phyloP scores from a whole-genome alignment of 179 eudicot genomes.

The Drosera spatulata region DNA sequence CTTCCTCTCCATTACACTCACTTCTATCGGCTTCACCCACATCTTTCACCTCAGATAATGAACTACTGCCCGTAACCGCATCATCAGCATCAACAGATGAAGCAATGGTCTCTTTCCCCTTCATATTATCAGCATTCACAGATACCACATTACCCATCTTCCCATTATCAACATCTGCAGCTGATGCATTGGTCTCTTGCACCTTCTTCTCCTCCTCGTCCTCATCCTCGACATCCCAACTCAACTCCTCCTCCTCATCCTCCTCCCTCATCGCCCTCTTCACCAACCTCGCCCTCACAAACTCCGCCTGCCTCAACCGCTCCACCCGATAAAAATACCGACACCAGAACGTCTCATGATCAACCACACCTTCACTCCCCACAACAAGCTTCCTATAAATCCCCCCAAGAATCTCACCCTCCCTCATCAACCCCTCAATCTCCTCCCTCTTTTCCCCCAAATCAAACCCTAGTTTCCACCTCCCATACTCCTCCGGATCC shows the following conservation, averaged over 20 bases:
- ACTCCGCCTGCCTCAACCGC: constrained; percentile 57
- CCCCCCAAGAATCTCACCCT: constrained; percentile 32
- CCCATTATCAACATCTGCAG: constrained; percentile 1
- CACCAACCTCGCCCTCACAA: constrained; percentile 55
- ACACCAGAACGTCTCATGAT: constrained; percentile 55
- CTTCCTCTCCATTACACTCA: neutral
- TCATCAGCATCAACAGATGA: constrained; percentile 1
- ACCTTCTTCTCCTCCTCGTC: constrained; percentile 12
- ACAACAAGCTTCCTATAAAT: constrained; percentile 45
- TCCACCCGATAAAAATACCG: constrained; percentile 60
- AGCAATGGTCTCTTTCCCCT: constrained; percentile 5
- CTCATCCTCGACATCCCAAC: constrained; percentile 83
- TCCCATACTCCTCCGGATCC: constrained; percentile 34
- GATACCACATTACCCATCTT: constrained; percentile 6
- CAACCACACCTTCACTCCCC: constrained; percentile 18
- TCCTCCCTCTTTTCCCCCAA: constrained; percentile 37
- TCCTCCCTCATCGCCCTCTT: constrained; percentile 52
- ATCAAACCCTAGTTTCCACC: constrained; percentile 58
- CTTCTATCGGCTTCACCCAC: neutral
- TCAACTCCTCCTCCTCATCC: constrained; percentile 48
- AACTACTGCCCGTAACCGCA: neutral
- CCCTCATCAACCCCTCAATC: constrained; percentile 34
- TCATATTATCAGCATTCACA: constrained; percentile 12
- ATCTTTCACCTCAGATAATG: neutral
- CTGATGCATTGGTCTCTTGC: neutral